Evolutionary conservation across 179 eudicot genomes (phyloP).

Genomic region (Nepenthes alata): DNA sequence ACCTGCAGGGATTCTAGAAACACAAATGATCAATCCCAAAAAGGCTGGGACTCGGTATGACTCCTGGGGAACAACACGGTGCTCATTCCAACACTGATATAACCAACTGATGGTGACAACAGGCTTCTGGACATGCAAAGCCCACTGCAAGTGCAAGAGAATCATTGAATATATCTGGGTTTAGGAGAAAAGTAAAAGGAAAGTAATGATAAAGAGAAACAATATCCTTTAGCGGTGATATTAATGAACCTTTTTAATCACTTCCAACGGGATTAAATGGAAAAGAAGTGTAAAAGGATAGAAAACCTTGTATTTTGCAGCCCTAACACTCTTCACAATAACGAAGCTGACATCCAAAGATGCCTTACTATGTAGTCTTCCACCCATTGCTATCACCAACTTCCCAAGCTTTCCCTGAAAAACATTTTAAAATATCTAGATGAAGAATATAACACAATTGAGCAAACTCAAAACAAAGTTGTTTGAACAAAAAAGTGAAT

Average conservation of each 20-base stretch:
- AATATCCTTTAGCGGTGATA: neutral
- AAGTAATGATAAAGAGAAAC: neutral
- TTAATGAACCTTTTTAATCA: no score
- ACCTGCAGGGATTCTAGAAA: slow-evolving; percentile 84
- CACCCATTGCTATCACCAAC: slow-evolving; percentile 81
- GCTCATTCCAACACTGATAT: slow-evolving; percentile 95
- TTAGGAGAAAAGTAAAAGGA: neutral
- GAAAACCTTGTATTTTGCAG: slow-evolving; percentile 81
- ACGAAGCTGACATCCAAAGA: slow-evolving; percentile 84
- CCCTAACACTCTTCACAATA: slow-evolving; percentile 70
- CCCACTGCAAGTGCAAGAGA: slow-evolving; percentile 59
- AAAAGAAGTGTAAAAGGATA: slow-evolving; percentile 1
- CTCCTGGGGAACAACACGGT: slow-evolving; percentile 87
- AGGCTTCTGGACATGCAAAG: slow-evolving; percentile 68
- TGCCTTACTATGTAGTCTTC: slow-evolving; percentile 44
- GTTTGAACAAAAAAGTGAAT: no score
- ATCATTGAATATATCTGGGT: neutral
- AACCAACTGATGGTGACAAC: slow-evolving; percentile 74
- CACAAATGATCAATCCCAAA: slow-evolving; percentile 70
- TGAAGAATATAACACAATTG: no score
- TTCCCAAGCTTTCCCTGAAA: slow-evolving; percentile 64
- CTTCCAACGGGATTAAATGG: neutral
- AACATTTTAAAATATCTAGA: neutral
- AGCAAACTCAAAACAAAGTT: no score
- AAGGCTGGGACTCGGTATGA: slow-evolving; percentile 78